Evolutionary conservation across 768 basidiomycete species (phyloP).

Genomic region (Harrya chromipes): DNA sequence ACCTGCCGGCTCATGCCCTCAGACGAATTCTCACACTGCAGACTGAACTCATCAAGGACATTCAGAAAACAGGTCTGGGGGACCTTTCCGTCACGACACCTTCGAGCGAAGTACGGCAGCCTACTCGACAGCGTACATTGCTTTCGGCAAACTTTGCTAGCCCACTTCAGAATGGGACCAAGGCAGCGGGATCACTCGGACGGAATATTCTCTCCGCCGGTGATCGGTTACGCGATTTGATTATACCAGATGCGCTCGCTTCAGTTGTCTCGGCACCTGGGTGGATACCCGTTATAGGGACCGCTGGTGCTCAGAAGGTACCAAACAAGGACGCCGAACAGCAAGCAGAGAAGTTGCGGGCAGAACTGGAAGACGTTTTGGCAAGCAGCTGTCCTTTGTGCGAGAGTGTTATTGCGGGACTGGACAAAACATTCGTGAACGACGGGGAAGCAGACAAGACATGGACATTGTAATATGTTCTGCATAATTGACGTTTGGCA

Average conservation of each 20-base stretch:
- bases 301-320: slow-evolving; percentile 44
- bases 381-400: slow-evolving; percentile 91
- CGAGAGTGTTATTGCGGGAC: slow-evolving; percentile 79
- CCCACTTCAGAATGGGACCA: slow-evolving; percentile 60
- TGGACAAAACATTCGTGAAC: slow-evolving; percentile 85
- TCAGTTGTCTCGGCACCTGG: slow-evolving; percentile 73
- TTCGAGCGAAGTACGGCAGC: slow-evolving; percentile 40
- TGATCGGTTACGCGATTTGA: slow-evolving; percentile 86
- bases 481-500: slow-evolving; percentile 2
- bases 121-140: slow-evolving; percentile 57
- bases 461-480: slow-evolving; percentile 57
- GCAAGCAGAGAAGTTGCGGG: slow-evolving; percentile 68
- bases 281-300: slow-evolving; percentile 72
- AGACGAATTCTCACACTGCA: slow-evolving; percentile 87
- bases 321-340: slow-evolving; percentile 49
- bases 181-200: slow-evolving; percentile 65
- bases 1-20: slow-evolving; percentile 75
- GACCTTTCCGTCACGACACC: slow-evolving; percentile 35
- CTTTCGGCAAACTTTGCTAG: slow-evolving; percentile 71
- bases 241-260: slow-evolving; percentile 91
- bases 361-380: slow-evolving; percentile 86
- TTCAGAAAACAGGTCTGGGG: slow-evolving; percentile 26
- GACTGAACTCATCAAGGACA: slow-evolving; percentile 70
- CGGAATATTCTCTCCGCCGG: slow-evolving; percentile 85
- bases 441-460: slow-evolving; percentile 76